Percentiles rank a stretch among this genome's conserved stretches.
Conservation (phyloP, 441 rosid genomes). For the Mallotus repandus region DNA sequence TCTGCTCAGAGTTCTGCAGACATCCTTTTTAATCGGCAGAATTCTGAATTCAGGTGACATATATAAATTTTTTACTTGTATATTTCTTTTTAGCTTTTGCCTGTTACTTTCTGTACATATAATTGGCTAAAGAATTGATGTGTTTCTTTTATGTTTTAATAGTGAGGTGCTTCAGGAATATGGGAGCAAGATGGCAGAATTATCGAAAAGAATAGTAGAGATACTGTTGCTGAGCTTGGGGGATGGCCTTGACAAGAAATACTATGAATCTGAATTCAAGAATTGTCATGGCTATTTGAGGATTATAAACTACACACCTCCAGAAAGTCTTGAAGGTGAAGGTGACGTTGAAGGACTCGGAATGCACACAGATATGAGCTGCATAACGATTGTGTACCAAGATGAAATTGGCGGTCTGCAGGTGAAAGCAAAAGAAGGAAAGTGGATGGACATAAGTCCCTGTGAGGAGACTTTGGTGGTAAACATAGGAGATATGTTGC, state of each 20-base stretch:
- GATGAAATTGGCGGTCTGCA: constrained; percentile 54
- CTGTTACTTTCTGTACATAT: neutral
- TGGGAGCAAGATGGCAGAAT: constrained; percentile 44
- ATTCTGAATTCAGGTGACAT: constrained; percentile 40
- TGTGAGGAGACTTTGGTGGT: constrained; percentile 44
- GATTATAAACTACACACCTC: constrained; percentile 46
- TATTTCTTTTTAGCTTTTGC: neutral
- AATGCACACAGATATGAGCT: constrained; percentile 63
- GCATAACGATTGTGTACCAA: constrained; percentile 47
- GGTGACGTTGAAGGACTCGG: constrained; percentile 49
- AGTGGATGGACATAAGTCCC: constrained; percentile 54
- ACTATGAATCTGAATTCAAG: constrained; percentile 37
- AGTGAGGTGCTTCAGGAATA: constrained; percentile 45
- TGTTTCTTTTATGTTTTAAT: neutral
- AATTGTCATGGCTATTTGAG: constrained; percentile 55
- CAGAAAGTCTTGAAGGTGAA: constrained; percentile 30
- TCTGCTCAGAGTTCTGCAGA: constrained; percentile 47
- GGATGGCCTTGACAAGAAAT: constrained; percentile 32
- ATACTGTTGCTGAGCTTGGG: constrained; percentile 36
- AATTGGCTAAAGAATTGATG: neutral
- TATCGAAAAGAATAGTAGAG: constrained; percentile 40
- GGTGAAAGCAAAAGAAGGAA: constrained; percentile 50
- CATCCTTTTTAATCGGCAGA: constrained; percentile 30
- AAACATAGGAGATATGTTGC: constrained; percentile 55
- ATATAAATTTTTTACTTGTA: neutral